Evolutionary conservation across 1,284 basidiomycete species (phyloP), one percentile per base, ranked within the genome.

Genomic region (Puccinia triticina): DNA sequence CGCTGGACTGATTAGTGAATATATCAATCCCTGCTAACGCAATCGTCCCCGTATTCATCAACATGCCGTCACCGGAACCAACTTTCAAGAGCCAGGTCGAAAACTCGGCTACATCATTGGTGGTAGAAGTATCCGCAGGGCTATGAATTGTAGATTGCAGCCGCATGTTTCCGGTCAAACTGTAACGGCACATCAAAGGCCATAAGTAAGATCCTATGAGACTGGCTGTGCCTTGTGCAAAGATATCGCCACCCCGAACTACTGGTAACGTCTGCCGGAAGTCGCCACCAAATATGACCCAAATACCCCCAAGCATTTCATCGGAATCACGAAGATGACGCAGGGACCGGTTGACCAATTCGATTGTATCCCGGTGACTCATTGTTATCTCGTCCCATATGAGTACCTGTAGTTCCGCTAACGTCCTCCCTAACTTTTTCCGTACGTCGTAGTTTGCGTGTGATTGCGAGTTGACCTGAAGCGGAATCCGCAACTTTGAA

Each of bases 311-410:
- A 43, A 79, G 71, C 21, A 66, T 46, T 2, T 23, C 2, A 5
- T 67, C n/a, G 14, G 3, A 23, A 2, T 43, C 10, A 2, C 34
- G 2, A 1, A 79, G 11, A 53, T 57, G 12, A 16, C n/a, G 40
- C 11, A 78, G 34, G 0, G 61, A 64, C 14, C 64, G 23, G 11
- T 78, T 46, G 1, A 78, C 40, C 18, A 64, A 46, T 10, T 78
- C 77, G 0, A 69, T 2, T 0, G 34, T 1, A 32, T 69, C 0
- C 34, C 37, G 0, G 40, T 78, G 40, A 0, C 14, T 8, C 40
- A 69, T 48, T 2, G 43, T 37, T 18, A 72, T 59, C 32, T 80
- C 77, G 37, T 80, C 77, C 77, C 77, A 80, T 11, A 80, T 80
- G 8, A 71, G 3, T 0, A 67, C 10, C 0, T 23, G 7, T 0